Conservation (phyloP, 192 early-diverging fungal genomes). For the Mortierella antarctica region DNA sequence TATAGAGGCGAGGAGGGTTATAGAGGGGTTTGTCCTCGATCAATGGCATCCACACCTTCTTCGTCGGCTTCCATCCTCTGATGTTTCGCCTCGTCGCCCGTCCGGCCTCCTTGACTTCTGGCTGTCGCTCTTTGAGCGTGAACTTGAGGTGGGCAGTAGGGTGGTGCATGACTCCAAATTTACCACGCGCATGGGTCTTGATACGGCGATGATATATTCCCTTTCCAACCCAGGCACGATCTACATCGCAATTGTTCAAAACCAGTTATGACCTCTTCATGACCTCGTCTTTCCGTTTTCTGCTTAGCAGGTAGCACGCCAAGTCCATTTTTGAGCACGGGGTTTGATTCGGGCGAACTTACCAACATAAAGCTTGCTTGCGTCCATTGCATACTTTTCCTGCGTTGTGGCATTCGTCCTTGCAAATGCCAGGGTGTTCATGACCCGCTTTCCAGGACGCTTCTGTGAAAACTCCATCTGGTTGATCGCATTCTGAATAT, state of each 20-base stretch:
- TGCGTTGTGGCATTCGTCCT: conserved; percentile 69
- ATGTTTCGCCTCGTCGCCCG: conserved; percentile 61
- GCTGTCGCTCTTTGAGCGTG: conserved; percentile 72
- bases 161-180: conserved; percentile 80
- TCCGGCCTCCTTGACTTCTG: conserved; percentile 36
- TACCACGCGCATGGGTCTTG: conserved; percentile 80
- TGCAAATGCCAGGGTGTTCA: conserved; percentile 76
- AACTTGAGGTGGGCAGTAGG: conserved; percentile 86
- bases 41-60: conserved; percentile 77
- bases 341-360: conserved; percentile 12
- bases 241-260: conserved; percentile 21
- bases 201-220: conserved; percentile 79
- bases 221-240: conserved; percentile 90
- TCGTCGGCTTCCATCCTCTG: conserved; percentile 72
- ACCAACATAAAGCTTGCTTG: conserved; percentile 68
- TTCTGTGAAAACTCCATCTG: conserved; percentile 85
- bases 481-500: conserved; percentile 77
- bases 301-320: neutral
- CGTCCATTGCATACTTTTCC: conserved; percentile 72
- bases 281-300: neutral
- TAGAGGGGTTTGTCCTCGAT: conserved; percentile 80
- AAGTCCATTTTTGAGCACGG: too few species aligned
- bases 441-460: conserved; percentile 67
- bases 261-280: neutral
- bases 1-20: conserved; percentile 75